Base-by-base conservation (phyloP, 352 stramenopile genomes). In the Pythium sp. region DNA sequence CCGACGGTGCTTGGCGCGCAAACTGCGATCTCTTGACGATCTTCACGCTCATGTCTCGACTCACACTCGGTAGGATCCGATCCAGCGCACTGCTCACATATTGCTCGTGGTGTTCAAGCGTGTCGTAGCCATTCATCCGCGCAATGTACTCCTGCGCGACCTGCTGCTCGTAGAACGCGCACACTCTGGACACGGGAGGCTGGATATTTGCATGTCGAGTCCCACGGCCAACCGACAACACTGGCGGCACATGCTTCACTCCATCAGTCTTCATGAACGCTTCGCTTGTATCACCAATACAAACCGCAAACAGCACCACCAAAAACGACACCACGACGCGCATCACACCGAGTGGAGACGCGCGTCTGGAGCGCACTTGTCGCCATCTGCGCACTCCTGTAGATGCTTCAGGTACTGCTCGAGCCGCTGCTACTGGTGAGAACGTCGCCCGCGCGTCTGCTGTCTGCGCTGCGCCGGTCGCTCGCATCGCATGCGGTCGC, bases 101-200 rank as follows among this genome's bases (percentile, higher is more conserved):
- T 60, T 69, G 22, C 59, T 85, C 78, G n/a, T 85, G 80, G 14
- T 34, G 9, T 24, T 71, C 61, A 1, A 85, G 49, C 2, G 51
- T 18, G 22, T 64, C 64, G 64, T 88, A 86, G 2, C 46, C 58
- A 34, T 36, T 47, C 67, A 86, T 72, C 22, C 76, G 78, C 3
- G 64, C 78, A 47, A 88, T 71, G 47, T 76, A 85, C 71, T 82
- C 74, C 15, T 79, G 74, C 51, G 62, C 62, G 9, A 73, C 46
- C 18, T 72, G 46, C 9, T 70, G 55, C 54, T 82, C 68, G 63
- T 76, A 84, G 34, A 82, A 84, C 59, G 67, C 63, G 47, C 77
- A 87, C 11, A 49, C 64, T 53, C 30, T 60, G 7, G 64, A 69
- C n/a, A 56, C 22, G 5, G 26, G 38, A 2, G 36, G 41, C 15